phyloP scores from a whole-genome alignment of 352 stramenopile genomes.

The Phytophthora ohioensis region DNA sequence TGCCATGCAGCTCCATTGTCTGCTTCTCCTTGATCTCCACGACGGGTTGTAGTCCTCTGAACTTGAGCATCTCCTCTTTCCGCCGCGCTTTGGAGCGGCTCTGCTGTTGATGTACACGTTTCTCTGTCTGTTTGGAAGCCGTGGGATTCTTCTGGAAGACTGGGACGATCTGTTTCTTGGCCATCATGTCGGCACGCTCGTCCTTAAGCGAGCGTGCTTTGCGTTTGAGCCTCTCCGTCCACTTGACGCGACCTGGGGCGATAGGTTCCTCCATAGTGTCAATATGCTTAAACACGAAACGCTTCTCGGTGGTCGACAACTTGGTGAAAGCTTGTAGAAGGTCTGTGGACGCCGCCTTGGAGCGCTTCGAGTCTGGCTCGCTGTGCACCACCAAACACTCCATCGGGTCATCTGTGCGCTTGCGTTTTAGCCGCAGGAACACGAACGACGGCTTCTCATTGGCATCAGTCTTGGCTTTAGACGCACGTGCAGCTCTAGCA shows the following conservation, averaged over 20 bases:
- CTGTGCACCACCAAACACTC: slow-evolving; percentile 73
- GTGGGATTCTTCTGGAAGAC: slow-evolving; percentile 46
- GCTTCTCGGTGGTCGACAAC: slow-evolving; percentile 71
- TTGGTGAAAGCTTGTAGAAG: slow-evolving; percentile 69
- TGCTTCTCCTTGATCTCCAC: slow-evolving; percentile 73
- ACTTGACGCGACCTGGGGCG: slow-evolving; percentile 54
- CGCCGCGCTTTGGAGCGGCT: slow-evolving; percentile 57
- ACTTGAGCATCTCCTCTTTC: slow-evolving; percentile 61
- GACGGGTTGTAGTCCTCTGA: slow-evolving; percentile 47
- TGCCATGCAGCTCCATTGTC: slow-evolving; percentile 62
- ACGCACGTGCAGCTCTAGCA: slow-evolving; percentile 12
- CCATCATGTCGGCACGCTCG: slow-evolving; percentile 55
- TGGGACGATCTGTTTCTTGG: slow-evolving; percentile 36
- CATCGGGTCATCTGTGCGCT: slow-evolving; percentile 82
- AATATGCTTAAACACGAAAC: slow-evolving; percentile 87
- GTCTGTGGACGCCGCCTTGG: slow-evolving; percentile 28
- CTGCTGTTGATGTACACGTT: slow-evolving; percentile 65
- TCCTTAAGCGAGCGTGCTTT: slow-evolving; percentile 71
- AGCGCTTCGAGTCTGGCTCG: slow-evolving; percentile 42
- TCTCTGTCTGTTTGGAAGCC: slow-evolving; percentile 41
- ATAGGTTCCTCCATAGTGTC: slow-evolving; percentile 76
- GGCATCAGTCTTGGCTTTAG: background rate
- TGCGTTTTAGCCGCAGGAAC: slow-evolving; percentile 85
- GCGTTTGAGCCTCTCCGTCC: slow-evolving; percentile 71
- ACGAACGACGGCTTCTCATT: slow-evolving; percentile 57